Conservation (phyloP, 495 filamentous ascomycete genomes). For the Aspergillus biplanus region DNA sequence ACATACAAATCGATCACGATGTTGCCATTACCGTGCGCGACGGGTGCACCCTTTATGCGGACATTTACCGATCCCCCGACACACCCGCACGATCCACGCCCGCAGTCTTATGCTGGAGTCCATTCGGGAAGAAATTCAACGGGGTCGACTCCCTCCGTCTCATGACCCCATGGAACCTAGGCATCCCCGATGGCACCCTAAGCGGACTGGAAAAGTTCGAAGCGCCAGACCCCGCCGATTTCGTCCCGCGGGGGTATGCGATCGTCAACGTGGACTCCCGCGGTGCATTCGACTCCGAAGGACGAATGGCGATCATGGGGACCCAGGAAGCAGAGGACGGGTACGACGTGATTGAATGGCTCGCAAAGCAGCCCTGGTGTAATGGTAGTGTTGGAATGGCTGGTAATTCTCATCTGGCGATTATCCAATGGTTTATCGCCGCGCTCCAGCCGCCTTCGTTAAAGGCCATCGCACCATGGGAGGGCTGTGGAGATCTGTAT, state of each 20-base stretch:
- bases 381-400: constrained; percentile 49
- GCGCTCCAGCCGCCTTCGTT: constrained; percentile 43
- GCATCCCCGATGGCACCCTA: constrained; percentile 27
- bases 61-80: constrained; percentile 39
- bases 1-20: constrained; percentile 34
- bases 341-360: constrained; percentile 49
- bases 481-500: constrained; percentile 49
- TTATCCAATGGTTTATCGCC: constrained; percentile 49
- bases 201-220: constrained; percentile 49
- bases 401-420: constrained; percentile 47
- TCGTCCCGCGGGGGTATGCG: constrained; percentile 48
- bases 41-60: constrained; percentile 35
- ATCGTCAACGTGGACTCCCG: constrained; percentile 50
- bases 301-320: constrained; percentile 45
- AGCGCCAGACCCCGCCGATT: constrained; percentile 45
- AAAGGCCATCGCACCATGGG: constrained; percentile 52
- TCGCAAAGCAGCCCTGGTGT: constrained; percentile 47
- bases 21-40: constrained; percentile 39
- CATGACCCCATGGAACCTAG: constrained; percentile 28
- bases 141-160: constrained; percentile 30
- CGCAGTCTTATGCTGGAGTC: constrained; percentile 40
- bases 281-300: constrained; percentile 44
- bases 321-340: constrained; percentile 49
- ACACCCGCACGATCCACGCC: constrained; percentile 27
- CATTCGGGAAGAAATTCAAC: constrained; percentile 44